Percentiles rank a stretch among this genome's conserved stretches.
These are phyloP conservation scores for Dothideomycetes sp. DNA, from an alignment of 2,329 filamentous ascomycete species.

Conservation along the genomic window DNA sequence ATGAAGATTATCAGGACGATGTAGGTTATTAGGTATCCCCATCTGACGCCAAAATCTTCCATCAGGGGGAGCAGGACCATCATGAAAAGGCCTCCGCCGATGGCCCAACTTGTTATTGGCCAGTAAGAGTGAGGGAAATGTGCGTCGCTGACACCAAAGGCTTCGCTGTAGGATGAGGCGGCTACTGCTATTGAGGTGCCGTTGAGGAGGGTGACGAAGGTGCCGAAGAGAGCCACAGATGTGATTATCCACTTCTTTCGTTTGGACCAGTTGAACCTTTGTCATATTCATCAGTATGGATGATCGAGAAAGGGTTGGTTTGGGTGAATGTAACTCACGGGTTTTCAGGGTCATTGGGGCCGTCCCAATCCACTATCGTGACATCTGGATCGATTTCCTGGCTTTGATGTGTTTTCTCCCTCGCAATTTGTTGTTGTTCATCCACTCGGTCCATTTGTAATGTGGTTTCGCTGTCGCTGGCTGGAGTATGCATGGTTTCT, in stretches of 20 bases:
- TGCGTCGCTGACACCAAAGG: slow-evolving; percentile 28
- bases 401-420: slow-evolving; percentile 3
- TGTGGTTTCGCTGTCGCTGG: too few relatives aligned
- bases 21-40: slow-evolving; percentile 24
- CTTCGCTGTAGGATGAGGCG: slow-evolving; percentile 23
- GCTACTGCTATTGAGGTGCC: slow-evolving; percentile 31
- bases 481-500: too few relatives aligned
- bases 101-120: slow-evolving; percentile 29
- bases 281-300: too few relatives aligned
- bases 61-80: slow-evolving; percentile 29
- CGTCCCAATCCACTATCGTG: slow-evolving; percentile 30
- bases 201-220: slow-evolving; percentile 28
- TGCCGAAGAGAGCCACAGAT: slow-evolving; percentile 24
- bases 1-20: slow-evolving; percentile 29
- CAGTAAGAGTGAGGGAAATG: slow-evolving; percentile 33
- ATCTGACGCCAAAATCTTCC: slow-evolving; percentile 29
- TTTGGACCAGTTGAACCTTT: slow-evolving; percentile 25
- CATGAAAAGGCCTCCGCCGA: slow-evolving; percentile 30
- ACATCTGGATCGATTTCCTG: slow-evolving; percentile 12
- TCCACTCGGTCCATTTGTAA: slow-evolving; percentile 6
- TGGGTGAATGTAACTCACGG: slow-evolving; percentile 17
- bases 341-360: slow-evolving; percentile 37
- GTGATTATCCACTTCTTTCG: slow-evolving; percentile 28
- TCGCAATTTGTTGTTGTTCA: slow-evolving; percentile 5
- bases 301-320: not conserved